Conservation (phyloP, 495 filamentous ascomycete genomes). For the Hypoxylon rickii region DNA sequence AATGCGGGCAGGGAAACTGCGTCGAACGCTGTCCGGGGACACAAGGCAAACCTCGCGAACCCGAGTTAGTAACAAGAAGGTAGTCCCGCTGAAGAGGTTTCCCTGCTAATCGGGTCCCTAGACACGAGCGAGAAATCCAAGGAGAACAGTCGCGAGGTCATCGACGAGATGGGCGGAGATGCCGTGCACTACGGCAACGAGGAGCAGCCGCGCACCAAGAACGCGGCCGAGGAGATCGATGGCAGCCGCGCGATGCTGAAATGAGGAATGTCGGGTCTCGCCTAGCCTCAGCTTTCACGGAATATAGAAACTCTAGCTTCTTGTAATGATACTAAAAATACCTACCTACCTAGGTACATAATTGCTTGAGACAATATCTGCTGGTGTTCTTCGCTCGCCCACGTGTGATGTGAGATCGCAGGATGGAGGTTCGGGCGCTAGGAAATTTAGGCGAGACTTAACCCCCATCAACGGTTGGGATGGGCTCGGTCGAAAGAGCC, state of each 20-base stretch:
- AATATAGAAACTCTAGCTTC: no score
- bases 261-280: background rate
- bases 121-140: slow-evolving; percentile 40
- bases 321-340: no score
- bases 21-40: slow-evolving; percentile 36
- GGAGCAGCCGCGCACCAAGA: slow-evolving; percentile 37
- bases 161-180: slow-evolving; percentile 34
- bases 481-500: no score
- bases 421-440: background rate
- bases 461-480: no score
- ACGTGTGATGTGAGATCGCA: background rate
- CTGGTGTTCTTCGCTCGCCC: background rate
- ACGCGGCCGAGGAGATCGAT: slow-evolving; percentile 41
- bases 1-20: slow-evolving; percentile 42
- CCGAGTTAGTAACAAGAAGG: slow-evolving; percentile 22
- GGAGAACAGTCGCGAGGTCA: slow-evolving; percentile 25
- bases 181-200: slow-evolving; percentile 34
- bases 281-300: no score
- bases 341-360: no score
- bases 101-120: background rate
- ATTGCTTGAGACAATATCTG: background rate
- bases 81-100: no score
- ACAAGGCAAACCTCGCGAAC: slow-evolving; percentile 38
- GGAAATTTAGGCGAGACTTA: background rate
- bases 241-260: slow-evolving; percentile 31